Conservation (phyloP, 2,329 filamentous ascomycete genomes). For the Cladophialophora exuberans region DNA sequence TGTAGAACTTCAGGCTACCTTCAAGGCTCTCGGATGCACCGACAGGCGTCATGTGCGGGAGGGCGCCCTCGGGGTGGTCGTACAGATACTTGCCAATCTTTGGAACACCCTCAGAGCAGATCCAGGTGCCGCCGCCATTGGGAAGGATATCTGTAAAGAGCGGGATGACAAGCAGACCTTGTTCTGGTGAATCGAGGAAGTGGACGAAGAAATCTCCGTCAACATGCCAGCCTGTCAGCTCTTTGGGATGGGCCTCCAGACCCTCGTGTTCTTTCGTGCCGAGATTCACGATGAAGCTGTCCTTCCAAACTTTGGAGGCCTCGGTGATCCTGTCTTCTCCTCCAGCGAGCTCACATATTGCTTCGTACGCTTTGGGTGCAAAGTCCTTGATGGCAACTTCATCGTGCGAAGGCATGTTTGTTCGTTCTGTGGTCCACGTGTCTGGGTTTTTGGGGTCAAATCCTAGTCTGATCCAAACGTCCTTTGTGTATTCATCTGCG, state of each 20-base stretch:
- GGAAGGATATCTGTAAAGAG: constrained; percentile 66
- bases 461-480: constrained; percentile 67
- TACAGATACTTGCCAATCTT: constrained; percentile 40
- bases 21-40: constrained; percentile 2
- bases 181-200: constrained; percentile 71
- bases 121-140: constrained; percentile 66
- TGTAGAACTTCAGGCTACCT: constrained; percentile 42
- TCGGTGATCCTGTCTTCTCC: constrained; percentile 59
- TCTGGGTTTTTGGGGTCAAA: constrained; percentile 66
- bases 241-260: constrained; percentile 54
- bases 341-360: constrained; percentile 68
- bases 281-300: constrained; percentile 71
- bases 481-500: constrained; percentile 51
- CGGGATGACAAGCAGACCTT: constrained; percentile 69
- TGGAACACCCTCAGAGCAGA: constrained; percentile 59
- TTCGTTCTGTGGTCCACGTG: constrained; percentile 66
- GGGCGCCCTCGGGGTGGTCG: constrained; percentile 66
- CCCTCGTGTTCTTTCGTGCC: constrained; percentile 60
- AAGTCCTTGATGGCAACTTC: constrained; percentile 58
- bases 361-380: constrained; percentile 67
- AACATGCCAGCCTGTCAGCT: constrained; percentile 66
- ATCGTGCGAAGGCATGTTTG: constrained; percentile 67
- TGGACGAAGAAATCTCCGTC: constrained; percentile 75
- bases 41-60: constrained; percentile 61
- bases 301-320: constrained; percentile 60